Conservation (phyloP, 140 eudicot species). For the Senecio squalidus region DNA sequence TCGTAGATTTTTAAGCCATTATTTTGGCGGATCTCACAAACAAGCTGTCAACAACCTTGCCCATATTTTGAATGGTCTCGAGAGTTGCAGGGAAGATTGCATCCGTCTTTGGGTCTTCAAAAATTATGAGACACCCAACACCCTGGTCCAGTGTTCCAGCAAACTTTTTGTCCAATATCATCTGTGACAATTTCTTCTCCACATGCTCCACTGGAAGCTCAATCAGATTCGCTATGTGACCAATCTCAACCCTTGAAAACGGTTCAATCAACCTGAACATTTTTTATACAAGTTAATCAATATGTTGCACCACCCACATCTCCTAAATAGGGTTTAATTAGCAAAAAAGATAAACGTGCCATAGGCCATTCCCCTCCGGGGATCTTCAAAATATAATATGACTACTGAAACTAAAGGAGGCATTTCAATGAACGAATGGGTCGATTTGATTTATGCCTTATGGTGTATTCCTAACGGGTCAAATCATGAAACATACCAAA, state of each 20-base stretch:
- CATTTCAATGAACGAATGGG: no score
- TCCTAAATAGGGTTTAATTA: not conserved
- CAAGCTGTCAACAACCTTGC: conserved; percentile 88
- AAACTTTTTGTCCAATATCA: conserved; percentile 90
- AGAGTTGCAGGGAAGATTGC: conserved; percentile 81
- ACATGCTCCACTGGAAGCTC: conserved; percentile 81
- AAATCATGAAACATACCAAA: not conserved
- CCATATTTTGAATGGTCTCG: conserved; percentile 79
- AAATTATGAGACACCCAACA: conserved; percentile 80
- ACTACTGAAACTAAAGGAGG: no score
- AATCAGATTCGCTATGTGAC: conserved; percentile 77
- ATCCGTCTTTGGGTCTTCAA: conserved; percentile 86
- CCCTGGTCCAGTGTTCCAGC: conserved; percentile 94
- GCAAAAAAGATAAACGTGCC: not conserved
- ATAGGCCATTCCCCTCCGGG: not conserved
- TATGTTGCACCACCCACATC: not conserved
- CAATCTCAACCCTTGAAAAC: conserved; percentile 80
- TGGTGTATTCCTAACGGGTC: not conserved
- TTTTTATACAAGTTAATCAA: not conserved
- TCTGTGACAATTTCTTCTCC: conserved; percentile 85
- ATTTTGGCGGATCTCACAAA: conserved; percentile 84
- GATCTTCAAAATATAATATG: no score
- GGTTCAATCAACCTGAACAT: conserved; percentile 94
- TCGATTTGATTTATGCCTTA: no score
- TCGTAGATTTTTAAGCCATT: conserved; percentile 47